These are phyloP conservation scores for Apiotrichum sp. DNA, from an alignment of 1,284 basidiomycete genomes.

Conservation along the genomic window DNA sequence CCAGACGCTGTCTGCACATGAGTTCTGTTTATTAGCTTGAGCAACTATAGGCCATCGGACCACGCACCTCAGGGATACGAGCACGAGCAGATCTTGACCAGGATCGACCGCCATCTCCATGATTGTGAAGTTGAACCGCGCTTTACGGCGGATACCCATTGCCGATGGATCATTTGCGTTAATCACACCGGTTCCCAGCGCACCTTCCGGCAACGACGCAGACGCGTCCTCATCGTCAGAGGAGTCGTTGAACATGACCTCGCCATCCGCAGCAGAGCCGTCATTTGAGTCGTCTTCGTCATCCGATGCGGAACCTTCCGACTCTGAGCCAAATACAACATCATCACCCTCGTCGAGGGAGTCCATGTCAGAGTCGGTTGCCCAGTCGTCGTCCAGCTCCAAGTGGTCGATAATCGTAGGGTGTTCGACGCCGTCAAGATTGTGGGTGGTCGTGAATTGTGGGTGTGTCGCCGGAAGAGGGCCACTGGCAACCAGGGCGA, in stretches of 20 bases:
- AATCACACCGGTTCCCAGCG: slow-evolving; percentile 12
- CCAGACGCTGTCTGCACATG: too few relatives aligned
- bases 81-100: slow-evolving; percentile 41
- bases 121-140: slow-evolving; percentile 34
- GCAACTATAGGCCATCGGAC: too few relatives aligned
- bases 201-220: not conserved
- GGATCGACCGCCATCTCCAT: slow-evolving; percentile 45
- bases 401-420: not conserved
- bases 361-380: not conserved
- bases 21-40: not conserved
- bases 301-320: not conserved
- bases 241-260: too few relatives aligned
- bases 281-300: not conserved
- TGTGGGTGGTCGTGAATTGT: not conserved
- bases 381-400: not conserved
- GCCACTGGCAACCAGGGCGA: too few relatives aligned
- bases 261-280: slow-evolving; percentile 1
- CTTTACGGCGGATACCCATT: slow-evolving; percentile 21
- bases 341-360: slow-evolving; percentile 13
- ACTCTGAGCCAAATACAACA: slow-evolving; percentile 5
- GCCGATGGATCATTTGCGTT: slow-evolving; percentile 41
- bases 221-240: too few relatives aligned
- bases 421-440: not conserved
- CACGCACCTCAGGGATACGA: slow-evolving; percentile 35
- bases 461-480: not conserved